Base-by-base conservation (phyloP, 2,329 filamentous ascomycete species). In the Samsoniella hepiali region DNA sequence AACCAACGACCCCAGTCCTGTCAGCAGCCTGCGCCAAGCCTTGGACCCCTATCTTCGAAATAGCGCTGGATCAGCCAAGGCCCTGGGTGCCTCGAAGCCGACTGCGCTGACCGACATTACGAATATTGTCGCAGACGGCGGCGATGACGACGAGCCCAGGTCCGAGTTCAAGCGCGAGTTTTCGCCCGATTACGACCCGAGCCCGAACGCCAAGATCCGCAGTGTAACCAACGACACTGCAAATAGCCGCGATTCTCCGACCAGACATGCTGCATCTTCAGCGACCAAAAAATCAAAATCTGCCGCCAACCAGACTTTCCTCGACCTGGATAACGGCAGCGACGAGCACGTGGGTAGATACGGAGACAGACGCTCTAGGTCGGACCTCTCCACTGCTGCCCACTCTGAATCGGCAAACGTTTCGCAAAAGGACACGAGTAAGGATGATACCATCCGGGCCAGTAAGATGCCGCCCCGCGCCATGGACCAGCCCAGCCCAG, bases 11-110 rank as follows among this genome's bases (percentile, higher is more conserved):
- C 79, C 79, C 44, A 92, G 86, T 70, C 88, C 91, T 17, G 85
- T 89, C 44, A 95, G 90, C 73, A 97, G 92, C 75, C 79, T 97
- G 68, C 86, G 91, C 65, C 86, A 91, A 76, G 90, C 91, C 59
- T 96, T 97, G 92, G 90, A 89, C 75, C 92, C 91, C 7, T 97
- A 92, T 73, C 78, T 97, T 27, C 77, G 75, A 61, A 72, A 69
- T 38, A 75, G 72, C 61, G 71, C 71, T 2, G 70, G 50, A 57
- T 47, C 65, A 40, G 51, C 44, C 65, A 27, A 54, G 65, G 40
- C 70, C 63, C 51, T 67, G 34, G 69, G 69, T 62, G 68, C 69
- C 51, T 66, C 69, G 53, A 72, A 71, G 31, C 64, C 71, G 29
- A 68, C 68, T 3, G 65, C 70, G 15, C 64, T 71, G 31, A 63